phyloP scores from a whole-genome alignment of 225 moss, liverwort and hornwort species.

The Sphagnum contortum region DNA sequence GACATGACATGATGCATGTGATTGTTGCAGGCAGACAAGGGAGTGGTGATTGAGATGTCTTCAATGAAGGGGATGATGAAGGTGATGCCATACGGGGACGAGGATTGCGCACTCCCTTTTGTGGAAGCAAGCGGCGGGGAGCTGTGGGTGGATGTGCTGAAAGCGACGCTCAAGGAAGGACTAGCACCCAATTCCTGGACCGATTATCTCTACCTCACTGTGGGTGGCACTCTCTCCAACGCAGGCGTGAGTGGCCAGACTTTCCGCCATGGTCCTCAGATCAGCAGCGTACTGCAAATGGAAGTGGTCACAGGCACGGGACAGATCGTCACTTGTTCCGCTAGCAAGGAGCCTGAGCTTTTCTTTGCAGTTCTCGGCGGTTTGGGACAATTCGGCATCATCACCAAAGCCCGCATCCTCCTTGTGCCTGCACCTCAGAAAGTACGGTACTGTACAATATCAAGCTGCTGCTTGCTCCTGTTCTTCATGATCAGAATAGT shows the following conservation, averaged over 20 bases:
- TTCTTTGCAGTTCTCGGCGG: conserved; percentile 74
- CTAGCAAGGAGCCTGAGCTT: conserved; percentile 1
- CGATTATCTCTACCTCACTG: conserved; percentile 71
- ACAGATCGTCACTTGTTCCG: not conserved
- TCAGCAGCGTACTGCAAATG: conserved; percentile 36
- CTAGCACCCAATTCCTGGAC: conserved; percentile 72
- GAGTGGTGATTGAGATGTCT: too few species aligned
- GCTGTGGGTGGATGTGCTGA: conserved; percentile 77
- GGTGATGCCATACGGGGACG: conserved; percentile 19
- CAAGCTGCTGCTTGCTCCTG: not conserved
- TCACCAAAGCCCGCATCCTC: conserved; percentile 63
- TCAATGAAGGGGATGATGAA: too few species aligned
- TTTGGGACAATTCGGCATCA: conserved; percentile 58
- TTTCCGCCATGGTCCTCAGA: conserved; percentile 40
- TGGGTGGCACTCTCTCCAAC: conserved; percentile 54
- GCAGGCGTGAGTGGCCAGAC: conserved; percentile 47
- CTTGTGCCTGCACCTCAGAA: conserved; percentile 47
- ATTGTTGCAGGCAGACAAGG: too few species aligned
- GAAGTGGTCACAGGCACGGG: conserved; percentile 30
- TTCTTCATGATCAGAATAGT: not conserved
- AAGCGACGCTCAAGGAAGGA: conserved; percentile 36
- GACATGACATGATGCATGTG: too few species aligned
- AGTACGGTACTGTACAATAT: conserved; percentile 10
- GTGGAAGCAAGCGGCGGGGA: conserved; percentile 71
- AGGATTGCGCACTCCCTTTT: conserved; percentile 19